Base-by-base conservation (phyloP, 345 rosid species). In the Clausena lansium region DNA sequence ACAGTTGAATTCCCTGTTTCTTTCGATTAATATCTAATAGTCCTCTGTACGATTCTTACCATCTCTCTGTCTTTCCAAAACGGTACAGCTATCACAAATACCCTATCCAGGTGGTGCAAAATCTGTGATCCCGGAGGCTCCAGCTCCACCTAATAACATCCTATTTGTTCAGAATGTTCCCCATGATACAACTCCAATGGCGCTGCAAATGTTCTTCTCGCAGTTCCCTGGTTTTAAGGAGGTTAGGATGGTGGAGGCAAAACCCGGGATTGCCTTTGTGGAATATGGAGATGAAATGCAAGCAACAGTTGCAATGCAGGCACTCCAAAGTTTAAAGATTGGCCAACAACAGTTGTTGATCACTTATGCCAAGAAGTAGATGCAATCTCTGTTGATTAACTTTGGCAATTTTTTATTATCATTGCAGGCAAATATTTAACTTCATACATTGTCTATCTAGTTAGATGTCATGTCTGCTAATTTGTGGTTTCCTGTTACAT, bases 231-330 rank as follows among this genome's bases (percentile, higher is more conserved):
- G 97, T 63, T 92, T 96, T 68, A 96, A 96, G 88, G 99, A 96
- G 87, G 97, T 94, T 30, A 89, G 98, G 84, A 96, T 92, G 97
- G 86, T 96, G 74, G 99, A 94, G 82, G 80, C 99, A 60, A 96
- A 96, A 83, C 99, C 99, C 0, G 98, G 99, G 36, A 96, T 96
- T 11, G 99, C 99, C 83, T 96, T 96, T 77, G 95, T 96, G 15
- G 99, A 94, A 88, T 94, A 80, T 72, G 85, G 85, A 24, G 94
- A 96, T 27, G 99, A 96, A 88, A 85, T 90, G 91, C 99, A 92
- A 73, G 87, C 99, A 25, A 89, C 97, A 0, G 88, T 85, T 5
- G 99, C 98, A 7, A 88, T 96, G 98, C 97, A 91, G 67, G 90
- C 77, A 33, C 97, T 94, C 71, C 98, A 94, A 83, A 87, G 92